Evolutionary conservation across 2,329 filamentous ascomycete genomes (phyloP).

Genomic region (Venturia effusa): DNA sequence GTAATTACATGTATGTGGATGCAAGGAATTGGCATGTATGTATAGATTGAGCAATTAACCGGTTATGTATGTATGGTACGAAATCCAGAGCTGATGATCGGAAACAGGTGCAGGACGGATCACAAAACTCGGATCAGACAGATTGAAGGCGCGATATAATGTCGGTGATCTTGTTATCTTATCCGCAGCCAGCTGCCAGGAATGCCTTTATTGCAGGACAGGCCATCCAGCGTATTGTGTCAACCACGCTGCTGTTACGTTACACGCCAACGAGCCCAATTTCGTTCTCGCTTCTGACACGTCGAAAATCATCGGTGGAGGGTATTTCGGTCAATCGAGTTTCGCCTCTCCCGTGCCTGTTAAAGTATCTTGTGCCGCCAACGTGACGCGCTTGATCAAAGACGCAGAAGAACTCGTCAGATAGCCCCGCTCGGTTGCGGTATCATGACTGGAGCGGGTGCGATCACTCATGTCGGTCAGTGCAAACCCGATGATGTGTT

Average conservation of each 20-base stretch:
- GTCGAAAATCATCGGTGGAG: background rate
- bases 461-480: conserved; percentile 28
- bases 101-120: conserved; percentile 13
- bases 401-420: conserved; percentile 19
- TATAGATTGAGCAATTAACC: too few species aligned
- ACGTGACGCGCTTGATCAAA: background rate
- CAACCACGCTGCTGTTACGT: background rate
- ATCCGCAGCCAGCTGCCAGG: background rate
- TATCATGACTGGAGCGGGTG: conserved; percentile 33
- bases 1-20: too few species aligned
- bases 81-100: background rate
- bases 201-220: conserved; percentile 1
- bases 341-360: conserved; percentile 13
- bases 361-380: conserved; percentile 12
- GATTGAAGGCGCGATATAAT: background rate
- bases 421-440: conserved; percentile 33
- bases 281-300: conserved; percentile 4
- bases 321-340: conserved; percentile 16
- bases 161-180: conserved; percentile 5
- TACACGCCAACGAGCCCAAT: conserved; percentile 9
- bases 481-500: conserved; percentile 19
- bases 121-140: conserved; percentile 9
- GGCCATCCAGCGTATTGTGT: conserved; percentile 6
- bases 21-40: too few species aligned
- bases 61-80: too few species aligned